Conservation (phyloP, 2,329 filamentous ascomycete species). For the Neopestalotiopsis clavispora region DNA sequence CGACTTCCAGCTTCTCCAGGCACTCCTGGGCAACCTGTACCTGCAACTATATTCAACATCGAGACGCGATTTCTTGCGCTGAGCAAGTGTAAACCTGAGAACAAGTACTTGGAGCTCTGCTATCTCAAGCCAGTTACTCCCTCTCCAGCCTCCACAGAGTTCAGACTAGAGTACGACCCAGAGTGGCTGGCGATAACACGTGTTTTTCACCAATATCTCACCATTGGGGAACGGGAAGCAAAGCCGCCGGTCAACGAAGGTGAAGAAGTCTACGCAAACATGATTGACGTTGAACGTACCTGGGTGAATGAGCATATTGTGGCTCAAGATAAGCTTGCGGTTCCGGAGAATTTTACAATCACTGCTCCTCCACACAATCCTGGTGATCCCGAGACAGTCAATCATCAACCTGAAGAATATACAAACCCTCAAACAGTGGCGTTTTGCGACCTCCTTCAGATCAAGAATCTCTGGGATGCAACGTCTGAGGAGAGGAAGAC, state of each 20-base stretch:
- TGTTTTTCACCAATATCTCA: conserved; percentile 71
- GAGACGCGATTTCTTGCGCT: conserved; percentile 84
- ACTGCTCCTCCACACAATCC: conserved; percentile 76
- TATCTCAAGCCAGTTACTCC: conserved; percentile 56
- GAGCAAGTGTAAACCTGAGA: conserved; percentile 84
- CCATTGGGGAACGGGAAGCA: conserved; percentile 64
- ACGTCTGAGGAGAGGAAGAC: conserved; percentile 70
- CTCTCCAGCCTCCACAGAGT: conserved; percentile 29
- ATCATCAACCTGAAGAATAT: conserved; percentile 75
- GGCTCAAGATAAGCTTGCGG: conserved; percentile 59
- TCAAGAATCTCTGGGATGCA: conserved; percentile 77
- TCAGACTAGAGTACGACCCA: conserved; percentile 78
- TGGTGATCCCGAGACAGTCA: conserved; percentile 59
- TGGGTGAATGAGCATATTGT: conserved; percentile 86
- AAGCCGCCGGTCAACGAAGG: conserved; percentile 65
- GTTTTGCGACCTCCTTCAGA: conserved; percentile 79
- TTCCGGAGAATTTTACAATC: conserved; percentile 78
- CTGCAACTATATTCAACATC: conserved; percentile 76
- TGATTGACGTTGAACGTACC: conserved; percentile 71
- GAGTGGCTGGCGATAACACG: conserved; percentile 97
- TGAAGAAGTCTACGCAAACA: conserved; percentile 68
- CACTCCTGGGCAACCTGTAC: conserved; percentile 67
- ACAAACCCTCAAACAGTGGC: conserved; percentile 81
- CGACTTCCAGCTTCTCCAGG: conserved; percentile 78
- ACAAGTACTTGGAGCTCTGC: conserved; percentile 82